These are phyloP conservation scores for Termitomyces sp. DNA, from an alignment of 768 basidiomycete species.

Conservation along the genomic window DNA sequence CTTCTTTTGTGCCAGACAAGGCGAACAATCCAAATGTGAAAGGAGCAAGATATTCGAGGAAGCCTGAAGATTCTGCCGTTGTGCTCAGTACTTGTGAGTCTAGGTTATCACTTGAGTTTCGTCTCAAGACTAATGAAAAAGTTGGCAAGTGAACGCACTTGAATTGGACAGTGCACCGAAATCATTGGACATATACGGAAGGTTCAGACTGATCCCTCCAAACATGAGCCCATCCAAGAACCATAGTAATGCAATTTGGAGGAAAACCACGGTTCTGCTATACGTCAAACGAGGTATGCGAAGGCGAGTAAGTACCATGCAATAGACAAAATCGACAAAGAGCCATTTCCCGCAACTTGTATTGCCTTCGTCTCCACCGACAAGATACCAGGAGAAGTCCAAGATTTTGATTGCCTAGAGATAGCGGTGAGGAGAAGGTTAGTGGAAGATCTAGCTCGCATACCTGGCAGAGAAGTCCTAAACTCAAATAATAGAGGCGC, in stretches of 20 bases:
- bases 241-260: constrained; percentile 59
- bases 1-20: constrained; percentile 36
- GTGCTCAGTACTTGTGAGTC: constrained; percentile 32
- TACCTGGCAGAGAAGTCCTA: constrained; percentile 76
- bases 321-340: constrained; percentile 60
- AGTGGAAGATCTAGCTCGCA: constrained; percentile 10
- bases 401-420: constrained; percentile 69
- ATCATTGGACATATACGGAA: constrained; percentile 4
- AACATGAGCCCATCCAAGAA: constrained; percentile 67
- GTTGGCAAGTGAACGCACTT: constrained; percentile 20
- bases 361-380: constrained; percentile 36
- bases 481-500: constrained; percentile 70
- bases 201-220: constrained; percentile 60
- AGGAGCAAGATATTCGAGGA: constrained; percentile 45
- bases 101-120: constrained; percentile 6
- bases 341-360: constrained; percentile 63
- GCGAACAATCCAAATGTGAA: constrained; percentile 48
- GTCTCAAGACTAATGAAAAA: neutral
- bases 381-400: constrained; percentile 58
- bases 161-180: constrained; percentile 14
- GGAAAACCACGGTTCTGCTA: constrained; percentile 51
- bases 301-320: constrained; percentile 49
- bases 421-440: neutral
- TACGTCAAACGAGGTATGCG: constrained; percentile 75
- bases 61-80: constrained; percentile 38